A percentile compares a stretch with the other conserved stretches of the same genome.
phyloP scores from a whole-genome alignment of 2,329 filamentous ascomycete genomes.

The Fusarium humuli region DNA sequence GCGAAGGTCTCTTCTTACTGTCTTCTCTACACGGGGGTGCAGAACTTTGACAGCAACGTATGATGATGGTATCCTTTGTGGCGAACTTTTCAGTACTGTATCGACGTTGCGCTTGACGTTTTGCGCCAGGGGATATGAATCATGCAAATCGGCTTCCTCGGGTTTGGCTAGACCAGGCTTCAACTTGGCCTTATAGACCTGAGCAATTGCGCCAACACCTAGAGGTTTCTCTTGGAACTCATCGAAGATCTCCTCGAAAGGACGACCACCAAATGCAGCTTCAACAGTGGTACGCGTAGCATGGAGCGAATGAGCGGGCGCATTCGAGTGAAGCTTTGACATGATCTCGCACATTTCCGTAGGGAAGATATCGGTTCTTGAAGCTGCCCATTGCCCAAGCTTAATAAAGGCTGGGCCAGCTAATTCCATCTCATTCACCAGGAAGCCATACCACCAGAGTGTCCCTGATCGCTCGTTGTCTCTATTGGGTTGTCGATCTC shows the following conservation, averaged over 20 bases:
- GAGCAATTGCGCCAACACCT: slow-evolving; percentile 94
- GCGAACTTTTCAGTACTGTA: slow-evolving; percentile 85
- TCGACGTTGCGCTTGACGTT: slow-evolving; percentile 86
- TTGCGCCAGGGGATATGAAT: slow-evolving; percentile 65
- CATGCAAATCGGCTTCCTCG: slow-evolving; percentile 66
- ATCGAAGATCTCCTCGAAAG: slow-evolving; percentile 93
- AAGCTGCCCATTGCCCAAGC: slow-evolving; percentile 98
- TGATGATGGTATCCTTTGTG: slow-evolving; percentile 84
- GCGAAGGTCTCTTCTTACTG: slow-evolving; percentile 87
- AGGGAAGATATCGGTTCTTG: slow-evolving; percentile 95
- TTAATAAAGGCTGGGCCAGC: slow-evolving; percentile 98
- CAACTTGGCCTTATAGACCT: slow-evolving; percentile 96
- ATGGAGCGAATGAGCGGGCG: slow-evolving; percentile 87
- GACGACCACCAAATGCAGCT: slow-evolving; percentile 81
- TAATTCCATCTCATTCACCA: slow-evolving; percentile 90
- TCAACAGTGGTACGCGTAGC: slow-evolving; percentile 83
- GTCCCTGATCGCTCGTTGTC: slow-evolving; percentile 85
- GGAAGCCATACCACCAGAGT: slow-evolving; percentile 92
- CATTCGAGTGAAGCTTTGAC: slow-evolving; percentile 94
- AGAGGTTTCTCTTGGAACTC: slow-evolving; percentile 92
- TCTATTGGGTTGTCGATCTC: slow-evolving; percentile 68
- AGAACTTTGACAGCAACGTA: slow-evolving; percentile 97
- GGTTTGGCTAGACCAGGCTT: slow-evolving; percentile 79
- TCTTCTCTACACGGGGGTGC: slow-evolving; percentile 89
- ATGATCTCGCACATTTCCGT: slow-evolving; percentile 91